These are phyloP conservation scores for Theileria luwenshuni DNA, from an alignment of 169 alveolate species.

Conservation along the genomic window DNA sequence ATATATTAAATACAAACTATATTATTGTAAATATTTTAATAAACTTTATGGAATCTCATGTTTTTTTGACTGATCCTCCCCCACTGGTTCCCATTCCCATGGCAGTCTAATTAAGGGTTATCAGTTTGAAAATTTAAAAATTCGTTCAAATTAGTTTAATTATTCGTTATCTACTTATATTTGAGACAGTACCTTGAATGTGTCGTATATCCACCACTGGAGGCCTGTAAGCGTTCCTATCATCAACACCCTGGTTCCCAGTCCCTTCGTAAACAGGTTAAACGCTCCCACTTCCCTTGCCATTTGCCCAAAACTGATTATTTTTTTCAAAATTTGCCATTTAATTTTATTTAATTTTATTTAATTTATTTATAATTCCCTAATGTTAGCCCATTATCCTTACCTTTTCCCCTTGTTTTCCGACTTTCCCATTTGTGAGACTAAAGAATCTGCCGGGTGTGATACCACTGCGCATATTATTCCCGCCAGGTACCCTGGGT, in stretches of 20 bases:
- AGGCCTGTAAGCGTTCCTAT: constrained; percentile 97
- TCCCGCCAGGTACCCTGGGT: constrained; percentile 92
- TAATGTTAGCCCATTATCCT: not conserved
- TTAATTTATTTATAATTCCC: not conserved
- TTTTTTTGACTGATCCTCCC: constrained; percentile 42
- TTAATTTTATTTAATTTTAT: constrained; percentile 15
- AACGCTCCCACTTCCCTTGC: constrained; percentile 74
- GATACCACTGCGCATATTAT: constrained; percentile 95
- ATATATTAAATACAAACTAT: not conserved
- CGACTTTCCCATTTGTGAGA: constrained; percentile 91
- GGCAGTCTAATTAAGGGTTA: constrained; percentile 29
- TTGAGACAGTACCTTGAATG: constrained; percentile 83
- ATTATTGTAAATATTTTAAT: not conserved
- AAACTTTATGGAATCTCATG: constrained; percentile 20
- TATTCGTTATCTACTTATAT: not conserved
- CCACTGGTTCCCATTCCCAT: constrained; percentile 64
- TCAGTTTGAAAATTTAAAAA: not conserved
- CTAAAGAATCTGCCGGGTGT: constrained; percentile 96
- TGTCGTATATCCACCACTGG: constrained; percentile 98
- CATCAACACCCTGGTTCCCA: constrained; percentile 95
- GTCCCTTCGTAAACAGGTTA: constrained; percentile 84
- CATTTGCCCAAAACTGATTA: constrained; percentile 29
- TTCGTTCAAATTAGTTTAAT: not conserved
- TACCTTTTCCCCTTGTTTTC: constrained; percentile 81
- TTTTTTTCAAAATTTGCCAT: not conserved